Evolutionary conservation across 306 rosid genomes (phyloP).

Genomic region (Betula pendula): DNA sequence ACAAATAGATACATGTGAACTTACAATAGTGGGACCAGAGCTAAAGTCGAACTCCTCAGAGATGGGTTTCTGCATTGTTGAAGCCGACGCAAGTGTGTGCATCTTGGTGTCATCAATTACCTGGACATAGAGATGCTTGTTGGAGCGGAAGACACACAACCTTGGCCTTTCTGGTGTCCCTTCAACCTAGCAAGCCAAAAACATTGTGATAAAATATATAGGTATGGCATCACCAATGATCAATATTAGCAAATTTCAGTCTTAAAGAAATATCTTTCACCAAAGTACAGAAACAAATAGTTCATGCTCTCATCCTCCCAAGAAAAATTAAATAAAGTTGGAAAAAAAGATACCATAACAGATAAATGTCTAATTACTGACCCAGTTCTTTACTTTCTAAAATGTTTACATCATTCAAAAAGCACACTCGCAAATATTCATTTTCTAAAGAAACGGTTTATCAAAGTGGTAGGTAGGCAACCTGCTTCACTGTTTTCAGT

Average conservation of each 20-base stretch:
- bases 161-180: slow-evolving; percentile 97
- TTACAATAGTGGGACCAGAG: slow-evolving; percentile 83
- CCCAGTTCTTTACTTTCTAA: not conserved
- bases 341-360: not conserved
- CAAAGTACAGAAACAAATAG: not conserved
- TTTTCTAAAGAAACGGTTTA: not conserved
- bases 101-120: slow-evolving; percentile 92
- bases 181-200: slow-evolving; percentile 61
- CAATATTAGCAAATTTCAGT: slow-evolving; percentile 8
- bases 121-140: slow-evolving; percentile 89
- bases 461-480: not conserved
- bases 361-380: not conserved
- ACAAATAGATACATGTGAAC: slow-evolving; percentile 31
- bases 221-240: slow-evolving; percentile 16
- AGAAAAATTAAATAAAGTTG: not conserved
- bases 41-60: slow-evolving; percentile 70
- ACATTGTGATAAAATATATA: slow-evolving; percentile 17
- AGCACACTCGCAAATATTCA: not conserved
- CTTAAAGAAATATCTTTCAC: not conserved
- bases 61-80: slow-evolving; percentile 80
- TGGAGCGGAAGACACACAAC: slow-evolving; percentile 84
- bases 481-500: not conserved
- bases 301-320: slow-evolving; percentile 3
- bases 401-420: not conserved
- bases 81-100: slow-evolving; percentile 93